Conservation (phyloP, 352 stramenopile genomes). For the Phytophthora rubi region DNA sequence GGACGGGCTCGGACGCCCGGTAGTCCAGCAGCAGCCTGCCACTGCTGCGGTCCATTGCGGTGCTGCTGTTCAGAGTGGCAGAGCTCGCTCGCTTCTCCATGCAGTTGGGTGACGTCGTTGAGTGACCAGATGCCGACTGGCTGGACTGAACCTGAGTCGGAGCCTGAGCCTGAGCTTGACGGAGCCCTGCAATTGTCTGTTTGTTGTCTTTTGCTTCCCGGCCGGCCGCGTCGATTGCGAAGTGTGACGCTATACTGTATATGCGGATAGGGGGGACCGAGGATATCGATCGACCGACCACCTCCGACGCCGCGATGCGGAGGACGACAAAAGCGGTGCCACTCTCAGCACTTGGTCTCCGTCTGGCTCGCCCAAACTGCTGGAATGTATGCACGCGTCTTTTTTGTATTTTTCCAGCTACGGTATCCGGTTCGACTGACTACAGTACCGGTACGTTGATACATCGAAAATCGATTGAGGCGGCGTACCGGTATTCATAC, state of each 20-base stretch:
- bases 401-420: constrained; percentile 14
- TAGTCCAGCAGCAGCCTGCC: constrained; percentile 31
- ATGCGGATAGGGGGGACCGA: constrained; percentile 12
- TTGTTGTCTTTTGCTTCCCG: constrained; percentile 12
- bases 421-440: constrained; percentile 29
- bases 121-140: neutral
- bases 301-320: constrained; percentile 24
- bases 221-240: constrained; percentile 31
- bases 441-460: neutral
- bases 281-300: constrained; percentile 2
- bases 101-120: neutral
- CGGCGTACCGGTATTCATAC: neutral
- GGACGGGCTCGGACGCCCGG: constrained; percentile 38
- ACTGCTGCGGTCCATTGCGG: constrained; percentile 30
- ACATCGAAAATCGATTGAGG: neutral
- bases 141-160: neutral
- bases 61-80: constrained; percentile 25
- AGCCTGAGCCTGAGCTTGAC: neutral
- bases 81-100: constrained; percentile 31
- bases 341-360: constrained; percentile 7
- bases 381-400: constrained; percentile 15
- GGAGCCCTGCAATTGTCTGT: too few species aligned
- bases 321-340: constrained; percentile 20
- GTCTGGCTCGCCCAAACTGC: constrained; percentile 20
- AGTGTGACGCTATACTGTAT: constrained; percentile 21